Evolutionary conservation across 345 rosid genomes (phyloP), one percentile per base, ranked within the genome.

Genomic region (Acer yangbiense): DNA sequence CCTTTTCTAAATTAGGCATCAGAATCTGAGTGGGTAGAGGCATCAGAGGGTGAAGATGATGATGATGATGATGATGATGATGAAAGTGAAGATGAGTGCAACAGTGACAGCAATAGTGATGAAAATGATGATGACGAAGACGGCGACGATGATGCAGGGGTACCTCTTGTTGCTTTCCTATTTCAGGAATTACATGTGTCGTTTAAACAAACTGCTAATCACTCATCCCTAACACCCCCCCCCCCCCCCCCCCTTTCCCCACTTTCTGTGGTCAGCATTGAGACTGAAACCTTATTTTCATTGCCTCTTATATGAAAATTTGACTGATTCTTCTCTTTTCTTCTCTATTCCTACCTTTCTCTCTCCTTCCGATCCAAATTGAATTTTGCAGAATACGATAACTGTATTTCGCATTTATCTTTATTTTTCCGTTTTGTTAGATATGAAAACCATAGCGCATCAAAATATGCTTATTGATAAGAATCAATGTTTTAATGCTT

Each of bases 1-100:
- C 11, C 68, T 76, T 65, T 65, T 74, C 20, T 72, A 18, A 79
- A 69, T 35, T 55, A 95, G 99, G 92, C 97, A 72, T 87, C 96
- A 80, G 97, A 95, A 87, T 85, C 92, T 65, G 97, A 95, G 84
- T 95, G 99, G 98, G 79, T 93, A 48, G 96, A 92, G 78, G 92
- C 87, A 58, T 92, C 96, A 18, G 99, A 95, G 72, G 92, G 89
- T 65, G 99, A 95, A 43, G 93, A 90, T 74, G 98, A 85, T 20
- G 97, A 92, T n/a, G 98, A 88, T 74, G 98, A 85, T 23, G 97
- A 92, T 18, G 98, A 87, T 62, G 93, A 85, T 12, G 94, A 86
- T 69, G 85, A 65, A 23, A 78, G 74, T 69, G 92, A 87, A 4
- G 94, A 89, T 17, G 95, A 88, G 35, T 83, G 85, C 65, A 86